A percentile compares a stretch with the other conserved stretches of the same genome.
phyloP scores from a whole-genome alignment of 164 flowering plant species.

The Taxillus chinensis region DNA sequence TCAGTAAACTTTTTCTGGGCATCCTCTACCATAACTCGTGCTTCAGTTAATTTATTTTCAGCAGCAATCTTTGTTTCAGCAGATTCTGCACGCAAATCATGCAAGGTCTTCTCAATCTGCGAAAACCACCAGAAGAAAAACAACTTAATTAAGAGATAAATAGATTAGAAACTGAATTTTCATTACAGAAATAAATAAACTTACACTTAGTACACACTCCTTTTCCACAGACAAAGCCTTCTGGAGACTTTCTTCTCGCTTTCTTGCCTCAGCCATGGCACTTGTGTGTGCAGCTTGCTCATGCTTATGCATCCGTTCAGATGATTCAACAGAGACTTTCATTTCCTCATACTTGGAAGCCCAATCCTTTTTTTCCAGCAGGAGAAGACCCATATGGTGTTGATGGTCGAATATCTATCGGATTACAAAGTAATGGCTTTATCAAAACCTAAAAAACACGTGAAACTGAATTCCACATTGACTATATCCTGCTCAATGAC shows the following conservation, averaged over 20 bases:
- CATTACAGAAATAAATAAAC: slow-evolving; percentile 6
- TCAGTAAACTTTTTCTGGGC: slow-evolving; percentile 54
- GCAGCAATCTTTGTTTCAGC: slow-evolving; percentile 81
- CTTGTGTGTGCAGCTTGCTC: slow-evolving; percentile 51
- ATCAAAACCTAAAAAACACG: neutral
- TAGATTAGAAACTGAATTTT: neutral
- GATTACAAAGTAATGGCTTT: neutral
- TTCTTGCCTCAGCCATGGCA: slow-evolving; percentile 68
- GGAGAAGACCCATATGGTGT: slow-evolving; percentile 89
- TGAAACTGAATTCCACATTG: neutral
- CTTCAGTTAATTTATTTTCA: slow-evolving; percentile 66
- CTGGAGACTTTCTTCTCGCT: slow-evolving; percentile 67
- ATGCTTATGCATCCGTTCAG: slow-evolving; percentile 38
- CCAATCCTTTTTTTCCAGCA: slow-evolving; percentile 82
- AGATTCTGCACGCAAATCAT: slow-evolving; percentile 83
- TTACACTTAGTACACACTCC: slow-evolving; percentile 77
- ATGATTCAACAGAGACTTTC: slow-evolving; percentile 46
- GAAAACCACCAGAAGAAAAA: slow-evolving; percentile 3
- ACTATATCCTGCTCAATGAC: too few relatives aligned
- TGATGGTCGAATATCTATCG: slow-evolving; percentile 69
- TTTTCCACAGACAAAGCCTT: slow-evolving; percentile 75
- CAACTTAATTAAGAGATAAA: neutral
- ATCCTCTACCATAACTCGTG: slow-evolving; percentile 49
- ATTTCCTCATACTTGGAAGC: slow-evolving; percentile 54
- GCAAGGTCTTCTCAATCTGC: slow-evolving; percentile 89